These are phyloP conservation scores for Melianthus villosus DNA, from an alignment of 441 rosid genomes.

Conservation along the genomic window DNA sequence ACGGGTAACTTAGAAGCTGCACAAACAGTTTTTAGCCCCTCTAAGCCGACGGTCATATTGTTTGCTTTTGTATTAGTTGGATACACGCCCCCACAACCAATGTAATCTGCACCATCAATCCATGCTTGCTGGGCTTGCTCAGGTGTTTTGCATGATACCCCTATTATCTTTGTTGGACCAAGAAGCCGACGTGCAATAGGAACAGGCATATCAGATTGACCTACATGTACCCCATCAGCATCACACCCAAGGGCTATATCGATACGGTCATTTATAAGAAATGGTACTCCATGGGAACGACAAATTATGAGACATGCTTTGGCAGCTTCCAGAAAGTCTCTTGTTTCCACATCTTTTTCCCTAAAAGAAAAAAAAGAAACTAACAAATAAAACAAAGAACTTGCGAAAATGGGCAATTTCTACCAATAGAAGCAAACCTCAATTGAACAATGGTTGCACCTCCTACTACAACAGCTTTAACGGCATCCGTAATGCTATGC, in stretches of 20 bases:
- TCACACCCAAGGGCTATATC: slow-evolving; percentile 75
- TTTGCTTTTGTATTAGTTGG: slow-evolving; percentile 65
- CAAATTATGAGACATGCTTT: slow-evolving; percentile 51
- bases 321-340: slow-evolving; percentile 53
- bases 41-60: slow-evolving; percentile 57
- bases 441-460: slow-evolving; percentile 82
- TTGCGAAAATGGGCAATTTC: neutral
- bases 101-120: slow-evolving; percentile 76
- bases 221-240: slow-evolving; percentile 86
- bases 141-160: slow-evolving; percentile 74
- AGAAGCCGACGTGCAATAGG: slow-evolving; percentile 44
- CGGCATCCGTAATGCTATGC: slow-evolving; percentile 42
- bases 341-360: slow-evolving; percentile 61
- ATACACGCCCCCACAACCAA: slow-evolving; percentile 76
- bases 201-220: slow-evolving; percentile 76
- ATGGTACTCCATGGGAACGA: slow-evolving; percentile 37
- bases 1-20: slow-evolving; percentile 61
- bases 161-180: slow-evolving; percentile 74
- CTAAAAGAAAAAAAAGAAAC: no score
- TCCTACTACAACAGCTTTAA: slow-evolving; percentile 66
- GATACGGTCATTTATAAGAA: slow-evolving; percentile 69
- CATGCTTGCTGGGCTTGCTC: slow-evolving; percentile 79
- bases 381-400: no score
- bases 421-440: slow-evolving; percentile 27
- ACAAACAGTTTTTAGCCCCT: slow-evolving; percentile 61